These are phyloP conservation scores for Fragaria ananassa DNA, from an alignment of 306 rosid species.

Conservation along the genomic window DNA sequence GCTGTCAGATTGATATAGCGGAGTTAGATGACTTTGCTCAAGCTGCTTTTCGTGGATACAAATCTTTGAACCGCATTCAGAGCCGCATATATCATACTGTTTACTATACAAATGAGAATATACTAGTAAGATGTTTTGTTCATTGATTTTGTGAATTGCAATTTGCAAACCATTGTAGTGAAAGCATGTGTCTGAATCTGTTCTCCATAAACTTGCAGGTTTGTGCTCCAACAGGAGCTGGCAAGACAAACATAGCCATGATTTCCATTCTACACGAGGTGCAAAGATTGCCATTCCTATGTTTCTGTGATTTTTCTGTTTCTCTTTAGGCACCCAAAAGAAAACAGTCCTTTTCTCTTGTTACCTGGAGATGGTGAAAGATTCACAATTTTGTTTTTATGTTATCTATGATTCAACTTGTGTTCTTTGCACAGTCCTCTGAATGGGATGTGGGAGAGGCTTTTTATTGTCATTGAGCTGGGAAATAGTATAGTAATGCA, in stretches of 20 bases:
- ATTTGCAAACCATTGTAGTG: neutral
- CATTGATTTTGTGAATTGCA: slow-evolving; percentile 2
- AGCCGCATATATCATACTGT: slow-evolving; percentile 88
- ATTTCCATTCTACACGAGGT: slow-evolving; percentile 95
- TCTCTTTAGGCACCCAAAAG: neutral
- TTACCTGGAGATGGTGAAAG: neutral
- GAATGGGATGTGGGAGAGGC: slow-evolving; percentile 6
- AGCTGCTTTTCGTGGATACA: slow-evolving; percentile 95
- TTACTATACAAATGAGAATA: slow-evolving; percentile 84
- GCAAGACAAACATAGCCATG: slow-evolving; percentile 98
- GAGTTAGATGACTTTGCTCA: slow-evolving; percentile 97
- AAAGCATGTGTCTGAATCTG: slow-evolving; percentile 18
- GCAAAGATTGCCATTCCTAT: slow-evolving; percentile 17
- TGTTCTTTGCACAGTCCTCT: neutral
- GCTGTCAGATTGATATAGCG: slow-evolving; percentile 71
- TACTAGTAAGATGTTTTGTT: slow-evolving; percentile 57
- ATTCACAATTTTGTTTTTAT: neutral
- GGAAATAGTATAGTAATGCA: neutral
- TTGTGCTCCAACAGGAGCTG: slow-evolving; percentile 99
- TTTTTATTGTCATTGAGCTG: slow-evolving; percentile 1
- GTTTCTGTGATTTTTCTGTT: neutral
- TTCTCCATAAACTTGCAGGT: slow-evolving; percentile 55
- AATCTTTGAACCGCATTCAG: slow-evolving; percentile 83
- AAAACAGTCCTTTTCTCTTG: neutral
- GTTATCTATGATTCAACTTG: neutral